phyloP scores from a whole-genome alignment of 768 basidiomycete genomes.

The Obba rivulosa region DNA sequence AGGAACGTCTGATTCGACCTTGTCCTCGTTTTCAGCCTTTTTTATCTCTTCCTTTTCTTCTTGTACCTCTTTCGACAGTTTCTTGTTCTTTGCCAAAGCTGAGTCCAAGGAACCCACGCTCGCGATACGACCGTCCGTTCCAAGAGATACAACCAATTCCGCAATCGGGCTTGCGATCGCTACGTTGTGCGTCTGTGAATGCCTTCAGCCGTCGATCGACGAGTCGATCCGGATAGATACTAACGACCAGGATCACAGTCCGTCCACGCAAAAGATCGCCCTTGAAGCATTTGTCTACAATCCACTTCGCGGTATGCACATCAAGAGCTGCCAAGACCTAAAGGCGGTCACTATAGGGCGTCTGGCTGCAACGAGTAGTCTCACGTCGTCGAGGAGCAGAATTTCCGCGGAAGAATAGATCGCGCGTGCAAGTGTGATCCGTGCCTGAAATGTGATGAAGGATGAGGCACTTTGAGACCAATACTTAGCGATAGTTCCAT shows the following conservation, averaged over 20 bases:
- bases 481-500: slow-evolving; percentile 28
- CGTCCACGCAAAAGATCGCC: slow-evolving; percentile 43
- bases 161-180: slow-evolving; percentile 48
- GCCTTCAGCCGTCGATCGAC: no score
- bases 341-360: background rate
- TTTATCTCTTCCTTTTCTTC: slow-evolving; percentile 18
- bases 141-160: slow-evolving; percentile 49
- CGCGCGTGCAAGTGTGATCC: slow-evolving; percentile 53
- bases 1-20: no score
- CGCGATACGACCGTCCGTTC: slow-evolving; percentile 44
- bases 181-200: slow-evolving; percentile 48
- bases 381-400: slow-evolving; percentile 72
- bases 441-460: slow-evolving; percentile 23
- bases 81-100: slow-evolving; percentile 36
- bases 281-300: slow-evolving; percentile 45
- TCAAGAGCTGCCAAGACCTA: slow-evolving; percentile 45
- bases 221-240: no score
- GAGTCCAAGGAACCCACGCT: slow-evolving; percentile 44
- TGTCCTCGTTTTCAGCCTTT: slow-evolving; percentile 7
- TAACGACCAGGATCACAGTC: slow-evolving; percentile 49
- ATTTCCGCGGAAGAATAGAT: slow-evolving; percentile 57
- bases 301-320: no score
- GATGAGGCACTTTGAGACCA: background rate
- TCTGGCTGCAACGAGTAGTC: background rate
- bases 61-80: slow-evolving; percentile 18